Evolutionary conservation across 495 filamentous ascomycete species (phyloP), one percentile per base, ranked within the genome.

Genomic region (Penicillium salamii): DNA sequence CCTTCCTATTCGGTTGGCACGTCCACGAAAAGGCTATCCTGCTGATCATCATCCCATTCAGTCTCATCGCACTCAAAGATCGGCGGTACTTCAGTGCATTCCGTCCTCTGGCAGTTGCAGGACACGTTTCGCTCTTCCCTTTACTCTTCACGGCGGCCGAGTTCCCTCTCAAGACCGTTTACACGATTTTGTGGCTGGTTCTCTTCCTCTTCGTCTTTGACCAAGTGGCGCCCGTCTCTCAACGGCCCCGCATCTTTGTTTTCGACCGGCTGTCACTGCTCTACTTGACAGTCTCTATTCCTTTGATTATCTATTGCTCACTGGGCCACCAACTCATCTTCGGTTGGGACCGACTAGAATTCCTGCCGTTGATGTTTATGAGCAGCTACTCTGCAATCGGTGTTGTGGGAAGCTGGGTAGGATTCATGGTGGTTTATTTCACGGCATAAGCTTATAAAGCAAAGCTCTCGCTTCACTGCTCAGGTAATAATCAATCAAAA

Each of bases 1-100:
- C 93, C 0, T 98, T 98, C 72, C 78, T 98, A 17, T 97, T 97
- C 50, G 92, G 93, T 42, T 98, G 93, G 93, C 93, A 98, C 61
- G 93, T 98, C 15, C 93, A 98, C 58, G 93, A 98, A 59, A 98
- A 98, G 61, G 93, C 93, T 6, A 88, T 98, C 24, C 83, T 98
- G 12, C 78, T 97, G 41, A 87, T 97, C 58, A 89, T 98, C 57
- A 88, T 97, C 47, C 93, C 93, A 0, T 97, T 98, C 77, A 92
- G 87, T 57, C 79, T 98, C 49, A 87, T 98, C 47, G 92, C 93
- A 3, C 82, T 98, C 37, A 90, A 86, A 65, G 92, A 97, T 66
- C 82, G 93, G 12, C 85, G 93, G 20, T 90, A 96, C 61, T 85
- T 97, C 42, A 85, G 89, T 51, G 93, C 93, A 5, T 98, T 97